A percentile compares a stretch with the other conserved stretches of the same genome.
Evolutionary conservation across 768 basidiomycete species (phyloP).

Genomic region (Dictyophora rubrovolvata): DNA sequence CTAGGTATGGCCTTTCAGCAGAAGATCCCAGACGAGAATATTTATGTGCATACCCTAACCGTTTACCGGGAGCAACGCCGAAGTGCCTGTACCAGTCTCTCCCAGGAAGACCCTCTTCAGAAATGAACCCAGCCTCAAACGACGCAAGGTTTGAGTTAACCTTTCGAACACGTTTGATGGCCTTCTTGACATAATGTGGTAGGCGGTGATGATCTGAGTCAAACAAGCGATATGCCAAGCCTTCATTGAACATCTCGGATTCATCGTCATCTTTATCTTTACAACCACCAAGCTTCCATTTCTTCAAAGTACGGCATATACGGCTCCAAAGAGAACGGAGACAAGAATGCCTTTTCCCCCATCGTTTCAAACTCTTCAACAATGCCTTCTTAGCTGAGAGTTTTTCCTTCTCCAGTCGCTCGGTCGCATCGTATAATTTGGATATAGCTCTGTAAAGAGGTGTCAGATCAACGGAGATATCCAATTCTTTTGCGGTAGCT

Average conservation of each 20-base stretch:
- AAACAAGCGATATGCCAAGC: background rate
- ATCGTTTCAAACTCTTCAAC: conserved; percentile 22
- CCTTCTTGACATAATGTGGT: background rate
- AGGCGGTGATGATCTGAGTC: background rate
- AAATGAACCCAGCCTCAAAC: conserved; percentile 20
- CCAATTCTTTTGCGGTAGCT: background rate
- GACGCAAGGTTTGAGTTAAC: background rate
- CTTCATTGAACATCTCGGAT: background rate
- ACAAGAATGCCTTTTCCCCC: conserved; percentile 7
- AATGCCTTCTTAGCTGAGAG: conserved; percentile 26
- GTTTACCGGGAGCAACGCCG: conserved; percentile 23
- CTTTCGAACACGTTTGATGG: background rate
- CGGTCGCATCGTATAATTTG: conserved; percentile 20
- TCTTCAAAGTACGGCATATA: conserved; percentile 8
- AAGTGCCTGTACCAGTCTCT: conserved; percentile 24
- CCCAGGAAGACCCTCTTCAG: conserved; percentile 16
- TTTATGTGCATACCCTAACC: conserved; percentile 1
- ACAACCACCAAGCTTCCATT: background rate
- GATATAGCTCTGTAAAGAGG: conserved; percentile 21
- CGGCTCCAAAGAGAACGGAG: conserved; percentile 4
- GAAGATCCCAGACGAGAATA: background rate
- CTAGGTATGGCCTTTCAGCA: background rate
- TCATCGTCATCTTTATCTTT: background rate
- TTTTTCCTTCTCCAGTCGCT: conserved; percentile 21
- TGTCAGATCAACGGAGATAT: conserved; percentile 2